Percentiles rank a stretch among this genome's conserved stretches.
Evolutionary conservation across 2,329 filamentous ascomycete species (phyloP).

Genomic region (Zasmidium citrigriseum): DNA sequence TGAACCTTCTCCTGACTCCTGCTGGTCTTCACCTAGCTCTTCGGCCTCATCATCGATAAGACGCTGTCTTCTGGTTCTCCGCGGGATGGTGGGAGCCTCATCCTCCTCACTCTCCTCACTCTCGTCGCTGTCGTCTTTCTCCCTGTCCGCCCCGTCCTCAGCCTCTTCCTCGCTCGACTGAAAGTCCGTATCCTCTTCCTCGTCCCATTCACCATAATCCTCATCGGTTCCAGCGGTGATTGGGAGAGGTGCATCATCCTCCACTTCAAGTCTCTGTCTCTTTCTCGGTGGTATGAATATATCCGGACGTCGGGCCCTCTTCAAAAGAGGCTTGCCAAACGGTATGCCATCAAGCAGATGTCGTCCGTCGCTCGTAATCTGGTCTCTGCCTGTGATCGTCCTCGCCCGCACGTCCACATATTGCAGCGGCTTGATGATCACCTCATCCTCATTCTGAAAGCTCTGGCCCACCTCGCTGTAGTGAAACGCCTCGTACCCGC

Average conservation of each 20-base stretch:
- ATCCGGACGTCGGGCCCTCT: conserved; percentile 44
- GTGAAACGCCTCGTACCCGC: conserved; percentile 82
- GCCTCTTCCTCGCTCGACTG: conserved; percentile 20
- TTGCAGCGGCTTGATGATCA: conserved; percentile 77
- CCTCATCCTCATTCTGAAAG: conserved; percentile 79
- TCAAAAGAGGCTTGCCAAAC: conserved; percentile 74
- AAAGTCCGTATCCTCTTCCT: conserved; percentile 20
- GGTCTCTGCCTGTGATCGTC: conserved; percentile 72
- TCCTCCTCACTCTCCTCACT: conserved; percentile 8
- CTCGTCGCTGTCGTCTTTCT: conserved; percentile 20
- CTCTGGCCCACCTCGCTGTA: conserved; percentile 71
- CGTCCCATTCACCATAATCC: conserved; percentile 23
- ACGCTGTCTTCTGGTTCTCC: neutral
- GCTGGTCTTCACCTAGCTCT: conserved; percentile 17
- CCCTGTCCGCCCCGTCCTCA: conserved; percentile 22
- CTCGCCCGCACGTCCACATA: conserved; percentile 73
- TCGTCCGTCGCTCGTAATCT: conserved; percentile 76
- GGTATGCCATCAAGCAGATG: conserved; percentile 84
- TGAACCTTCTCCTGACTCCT: conserved; percentile 10
- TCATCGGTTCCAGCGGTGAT: conserved; percentile 33
- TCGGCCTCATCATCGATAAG: conserved; percentile 18
- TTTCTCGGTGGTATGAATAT: conserved; percentile 34
- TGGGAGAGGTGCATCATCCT: conserved; percentile 37
- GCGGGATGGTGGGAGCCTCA: neutral
- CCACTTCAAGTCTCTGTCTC: conserved; percentile 35